Evolutionary conservation across 1,139 yeast species (phyloP).

Genomic region (Protomyces inouyei): DNA sequence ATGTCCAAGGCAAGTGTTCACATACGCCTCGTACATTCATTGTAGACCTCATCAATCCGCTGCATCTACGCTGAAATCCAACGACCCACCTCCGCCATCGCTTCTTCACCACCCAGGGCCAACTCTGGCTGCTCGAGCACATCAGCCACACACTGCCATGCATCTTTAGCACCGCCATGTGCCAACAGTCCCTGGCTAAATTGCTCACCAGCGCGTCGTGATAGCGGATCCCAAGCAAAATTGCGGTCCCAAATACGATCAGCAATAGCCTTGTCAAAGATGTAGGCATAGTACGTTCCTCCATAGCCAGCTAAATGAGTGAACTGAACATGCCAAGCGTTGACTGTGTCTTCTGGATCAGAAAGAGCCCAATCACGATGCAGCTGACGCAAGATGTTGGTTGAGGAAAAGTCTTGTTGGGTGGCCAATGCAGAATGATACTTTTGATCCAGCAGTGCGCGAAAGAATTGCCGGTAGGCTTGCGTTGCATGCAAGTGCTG

Average conservation of each 20-base stretch:
- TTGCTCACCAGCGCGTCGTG: slow-evolving; percentile 65
- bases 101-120: slow-evolving; percentile 57
- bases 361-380: slow-evolving; percentile 42
- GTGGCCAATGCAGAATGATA: slow-evolving; percentile 51
- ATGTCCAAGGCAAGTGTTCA: too few relatives aligned
- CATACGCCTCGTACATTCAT: too few relatives aligned
- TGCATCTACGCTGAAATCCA: slow-evolving; percentile 18
- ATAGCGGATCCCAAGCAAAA: slow-evolving; percentile 57
- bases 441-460: slow-evolving; percentile 83
- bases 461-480: slow-evolving; percentile 77
- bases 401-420: slow-evolving; percentile 46
- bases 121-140: slow-evolving; percentile 46
- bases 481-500: slow-evolving; percentile 63
- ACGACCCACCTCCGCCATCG: slow-evolving; percentile 61
- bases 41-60: not conserved
- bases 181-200: slow-evolving; percentile 65
- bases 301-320: slow-evolving; percentile 94
- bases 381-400: slow-evolving; percentile 58
- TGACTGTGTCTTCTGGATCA: slow-evolving; percentile 40
- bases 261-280: slow-evolving; percentile 90
- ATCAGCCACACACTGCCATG: slow-evolving; percentile 81
- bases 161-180: slow-evolving; percentile 94
- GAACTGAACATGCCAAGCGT: slow-evolving; percentile 83
- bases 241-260: slow-evolving; percentile 74
- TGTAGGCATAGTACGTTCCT: slow-evolving; percentile 85